Evolutionary conservation across 1,284 basidiomycete genomes (phyloP), one percentile per base, ranked within the genome.

Genomic region (Kwoniella shivajii): DNA sequence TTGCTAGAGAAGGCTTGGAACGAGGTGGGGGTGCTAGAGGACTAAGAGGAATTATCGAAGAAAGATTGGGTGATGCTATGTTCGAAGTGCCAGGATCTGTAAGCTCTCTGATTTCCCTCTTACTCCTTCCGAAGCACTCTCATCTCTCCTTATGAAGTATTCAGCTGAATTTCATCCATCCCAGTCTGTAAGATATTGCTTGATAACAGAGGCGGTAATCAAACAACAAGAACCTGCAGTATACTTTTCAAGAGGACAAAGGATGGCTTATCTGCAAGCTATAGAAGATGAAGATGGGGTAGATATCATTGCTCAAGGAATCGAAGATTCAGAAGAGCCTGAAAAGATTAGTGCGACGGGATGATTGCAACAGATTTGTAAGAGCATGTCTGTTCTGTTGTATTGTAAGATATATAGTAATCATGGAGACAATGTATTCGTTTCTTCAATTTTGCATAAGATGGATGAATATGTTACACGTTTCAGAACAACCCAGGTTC

Each of bases 1-100:
- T 96, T 50, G 94, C 91, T 66, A 81, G 80, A 39, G 86, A 86
- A 64, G 91, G 92, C 0, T 80, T 84, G 11, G 85, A 88, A 61
- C 82, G 90, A 60, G 90, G 90, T 1, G 91, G 91, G 10, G 95
- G 94, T 14, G 94, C 94, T 0, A 82, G 94, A 71, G 90, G 92
- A 3, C 77, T 98, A 62, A 81, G 92, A 64, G 87, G 90, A 1
- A 89, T 96, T 50, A 86, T 97, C 86, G 93, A 92, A 86, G 92
- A 94, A 77, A 75, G 82, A 6, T 73, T 94, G 4, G 78, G 92
- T 50, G 90, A 95, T 54, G 82, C 90, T 0, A 94, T 95, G 90
- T 94, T 90, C 73, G 90, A 94, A 79, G 73, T 78, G 6, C 80
- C 80, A 0, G 77, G 87, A 84, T 69, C 91, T 85, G 90, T 93